Evolutionary conservation across 2,329 filamentous ascomycete genomes (phyloP).

Genomic region (Pyricularia sp.): DNA sequence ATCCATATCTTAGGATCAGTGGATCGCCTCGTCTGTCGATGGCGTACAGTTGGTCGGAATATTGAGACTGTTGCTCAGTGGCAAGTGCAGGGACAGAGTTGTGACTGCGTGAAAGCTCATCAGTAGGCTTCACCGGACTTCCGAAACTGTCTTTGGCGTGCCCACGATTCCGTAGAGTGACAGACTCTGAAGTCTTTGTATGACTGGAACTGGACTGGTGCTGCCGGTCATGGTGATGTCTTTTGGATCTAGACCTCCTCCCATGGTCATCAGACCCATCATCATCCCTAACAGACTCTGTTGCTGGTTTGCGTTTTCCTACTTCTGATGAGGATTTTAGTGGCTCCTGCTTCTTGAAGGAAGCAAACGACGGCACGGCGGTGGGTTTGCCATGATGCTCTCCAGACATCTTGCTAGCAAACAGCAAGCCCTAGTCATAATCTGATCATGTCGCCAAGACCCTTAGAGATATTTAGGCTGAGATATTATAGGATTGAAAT

Average conservation of each 20-base stretch:
- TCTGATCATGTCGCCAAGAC: neutral
- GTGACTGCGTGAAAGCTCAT: neutral
- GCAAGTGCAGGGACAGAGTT: neutral
- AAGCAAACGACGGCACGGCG: conserved; percentile 1
- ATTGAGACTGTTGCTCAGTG: neutral
- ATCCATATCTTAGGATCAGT: conserved; percentile 66
- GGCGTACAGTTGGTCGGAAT: conserved; percentile 33
- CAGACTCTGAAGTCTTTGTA: neutral
- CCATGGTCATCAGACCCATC: neutral
- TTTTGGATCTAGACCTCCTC: neutral
- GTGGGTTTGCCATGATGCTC: neutral
- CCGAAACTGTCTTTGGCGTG: neutral
- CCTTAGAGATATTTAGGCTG: neutral
- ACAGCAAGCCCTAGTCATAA: neutral
- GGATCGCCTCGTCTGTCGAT: conserved; percentile 70
- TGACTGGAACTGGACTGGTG: neutral
- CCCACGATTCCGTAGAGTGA: neutral
- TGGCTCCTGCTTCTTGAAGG: neutral
- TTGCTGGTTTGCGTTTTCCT: neutral
- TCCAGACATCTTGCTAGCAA: neutral
- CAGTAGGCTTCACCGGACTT: neutral
- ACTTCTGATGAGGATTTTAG: neutral
- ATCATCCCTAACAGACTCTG: neutral
- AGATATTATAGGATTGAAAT: neutral
- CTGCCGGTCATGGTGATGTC: neutral